These are phyloP conservation scores for Insectozyma bohioensis DNA, from an alignment of 1,139 yeast genomes.

Conservation along the genomic window DNA sequence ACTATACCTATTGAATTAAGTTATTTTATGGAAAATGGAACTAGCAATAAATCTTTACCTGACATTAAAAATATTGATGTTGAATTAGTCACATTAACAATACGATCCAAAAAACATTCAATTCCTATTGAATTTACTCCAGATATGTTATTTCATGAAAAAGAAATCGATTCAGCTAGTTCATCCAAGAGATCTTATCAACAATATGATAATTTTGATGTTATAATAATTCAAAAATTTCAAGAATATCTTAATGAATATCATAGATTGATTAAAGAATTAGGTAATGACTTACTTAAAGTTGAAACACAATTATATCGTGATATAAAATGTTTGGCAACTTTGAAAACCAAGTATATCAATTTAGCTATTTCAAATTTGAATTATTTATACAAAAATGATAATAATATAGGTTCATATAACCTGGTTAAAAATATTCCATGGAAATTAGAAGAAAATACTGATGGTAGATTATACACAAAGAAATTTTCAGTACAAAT, in stretches of 20 bases:
- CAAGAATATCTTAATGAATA: conserved; percentile 28
- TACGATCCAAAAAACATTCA: conserved; percentile 33
- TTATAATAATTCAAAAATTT: conserved; percentile 32
- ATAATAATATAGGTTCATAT: conserved; percentile 20
- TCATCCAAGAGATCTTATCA: not conserved
- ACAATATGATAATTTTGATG: conserved; percentile 28
- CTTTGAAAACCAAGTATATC: conserved; percentile 33
- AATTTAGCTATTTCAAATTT: conserved; percentile 22
- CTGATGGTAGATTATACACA: conserved; percentile 19
- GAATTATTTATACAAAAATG: conserved; percentile 15
- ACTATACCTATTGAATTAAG: conserved; percentile 37
- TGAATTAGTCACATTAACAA: conserved; percentile 39
- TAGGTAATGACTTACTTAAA: conserved; percentile 36
- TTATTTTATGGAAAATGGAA: conserved; percentile 24
- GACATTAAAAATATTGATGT: conserved; percentile 34
- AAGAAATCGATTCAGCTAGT: conserved; percentile 19
- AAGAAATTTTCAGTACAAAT: conserved; percentile 29
- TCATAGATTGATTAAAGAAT: conserved; percentile 29
- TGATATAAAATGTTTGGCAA: conserved; percentile 39
- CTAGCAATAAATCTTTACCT: conserved; percentile 14
- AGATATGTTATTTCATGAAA: conserved; percentile 37
- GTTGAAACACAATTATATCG: conserved; percentile 38
- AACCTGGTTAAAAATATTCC: conserved; percentile 22
- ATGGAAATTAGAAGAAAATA: conserved; percentile 23
- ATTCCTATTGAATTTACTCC: conserved; percentile 45